Base-by-base conservation (phyloP, 75 land plant genomes). In the Cryptomeria japonica region DNA sequence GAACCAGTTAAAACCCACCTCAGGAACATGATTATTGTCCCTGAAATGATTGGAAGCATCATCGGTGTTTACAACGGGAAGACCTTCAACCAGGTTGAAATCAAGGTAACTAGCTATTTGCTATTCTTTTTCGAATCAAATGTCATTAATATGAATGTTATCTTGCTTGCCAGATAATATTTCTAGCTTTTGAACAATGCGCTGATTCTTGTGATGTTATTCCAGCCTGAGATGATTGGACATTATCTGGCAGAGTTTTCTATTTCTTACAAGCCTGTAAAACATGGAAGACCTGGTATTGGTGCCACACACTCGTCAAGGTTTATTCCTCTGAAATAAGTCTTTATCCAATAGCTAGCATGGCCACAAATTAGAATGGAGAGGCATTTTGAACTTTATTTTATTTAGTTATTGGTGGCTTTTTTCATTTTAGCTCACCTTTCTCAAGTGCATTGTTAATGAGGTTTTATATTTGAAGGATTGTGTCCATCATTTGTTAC, bases 241-340 rank as follows among this genome's bases (percentile, higher is more conserved):
- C 99, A 97, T 86, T 97, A 97, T 86, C 88, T 97, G 64, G 99
- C 95, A 19, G 99, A 97, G 91, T 97, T 97, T 88, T 97, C 99
- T 15, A 97, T 97, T 90, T 93, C 95, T 9, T 97, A 97, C 93
- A 97, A 97, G 92, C 99, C 99, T 47, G 99, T 97, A 32, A 97
- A 97, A 95, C 99, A 97, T 41, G 99, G 99, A 44, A 93, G 99
- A 73, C 99, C 99, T 77, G 99, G 99, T 93, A 95, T 97, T 91
- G 99, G 99, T 91, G 99, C 99, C 58, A 97, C 99, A 84, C 99
- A 97, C 92, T 97, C 99, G 0, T 97, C 99, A 1, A 94, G 98
- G 93, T 97, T 97, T 89, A 97, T 97, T 93, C 99, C 98, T 90
- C 95, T 97, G 55, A 97, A 97, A 93, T 97, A 89, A 94, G 88